A percentile compares a stretch with the other conserved stretches of the same genome.
Evolutionary conservation across 352 stramenopile genomes (phyloP).

Genomic region (Pythium coloratum): DNA sequence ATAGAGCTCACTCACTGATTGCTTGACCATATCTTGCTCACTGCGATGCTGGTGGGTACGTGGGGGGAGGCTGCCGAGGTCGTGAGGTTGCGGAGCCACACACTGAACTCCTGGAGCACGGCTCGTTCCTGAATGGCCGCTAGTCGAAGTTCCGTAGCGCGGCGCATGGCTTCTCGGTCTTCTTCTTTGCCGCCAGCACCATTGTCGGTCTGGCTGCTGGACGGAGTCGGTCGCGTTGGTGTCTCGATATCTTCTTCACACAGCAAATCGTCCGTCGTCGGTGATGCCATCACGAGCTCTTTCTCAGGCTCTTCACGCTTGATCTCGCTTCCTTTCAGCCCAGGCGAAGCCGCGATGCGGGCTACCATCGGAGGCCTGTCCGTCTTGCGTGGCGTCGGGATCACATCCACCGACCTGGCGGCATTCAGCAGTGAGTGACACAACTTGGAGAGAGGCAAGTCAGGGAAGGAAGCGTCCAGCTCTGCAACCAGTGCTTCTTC

Average conservation of each 20-base stretch:
- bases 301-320: not conserved
- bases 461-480: conserved; percentile 6
- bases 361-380: conserved; percentile 3
- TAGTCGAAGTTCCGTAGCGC: conserved; percentile 12
- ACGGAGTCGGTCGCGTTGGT: conserved; percentile 1
- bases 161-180: conserved; percentile 8
- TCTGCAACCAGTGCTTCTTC: conserved; percentile 40
- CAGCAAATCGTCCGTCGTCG: conserved; percentile 48
- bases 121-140: conserved; percentile 65
- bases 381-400: conserved; percentile 28
- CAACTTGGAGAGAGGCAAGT: conserved; percentile 39
- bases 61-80: not conserved
- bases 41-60: conserved; percentile 1
- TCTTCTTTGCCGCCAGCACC: conserved; percentile 6
- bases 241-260: conserved; percentile 73
- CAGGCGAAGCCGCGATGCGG: not conserved
- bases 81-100: conserved; percentile 67
- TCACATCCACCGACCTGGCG: conserved; percentile 40
- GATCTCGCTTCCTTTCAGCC: not conserved
- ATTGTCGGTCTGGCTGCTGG: conserved; percentile 1
- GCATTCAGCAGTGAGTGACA: conserved; percentile 58
- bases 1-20: conserved; percentile 1
- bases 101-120: conserved; percentile 78
- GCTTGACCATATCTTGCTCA: not conserved
- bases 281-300: conserved; percentile 29